Base-by-base conservation (phyloP, 2,329 filamentous ascomycete species). In the Neonectria punicea region DNA sequence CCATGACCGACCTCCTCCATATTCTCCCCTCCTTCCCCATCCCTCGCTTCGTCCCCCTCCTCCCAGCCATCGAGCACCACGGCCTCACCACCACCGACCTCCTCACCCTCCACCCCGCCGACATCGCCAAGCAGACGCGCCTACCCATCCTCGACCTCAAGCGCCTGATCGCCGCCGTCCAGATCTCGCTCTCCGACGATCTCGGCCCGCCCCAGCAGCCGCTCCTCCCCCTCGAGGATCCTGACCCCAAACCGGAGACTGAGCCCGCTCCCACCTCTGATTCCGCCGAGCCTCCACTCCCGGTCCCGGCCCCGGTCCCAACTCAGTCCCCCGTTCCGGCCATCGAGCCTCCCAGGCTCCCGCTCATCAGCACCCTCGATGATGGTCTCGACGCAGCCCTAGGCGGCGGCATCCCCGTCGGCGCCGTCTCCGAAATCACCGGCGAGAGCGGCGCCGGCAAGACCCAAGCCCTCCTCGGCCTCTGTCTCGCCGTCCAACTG, bases 391-490 rank as follows among this genome's bases (percentile, higher is more conserved):
- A 99, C 70, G 77, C 76, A 9, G 81, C 80, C 2, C 84, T 98
- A 43, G 88, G 87, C 65, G 95, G 94, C 53, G 96, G 96, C 20
- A 87, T 98, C 60, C 92, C 92, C 1, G 86, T 90, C 2, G 92
- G 94, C 51, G 91, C 92, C 79, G 84, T 99, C 74, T 94, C 93
- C 8, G 96, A 99, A 78, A 86, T 99, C 66, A 92, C 93, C 2
- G 96, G 96, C 63, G 96, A 98, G 83, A 97, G 93, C 69, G 96
- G 94, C 73, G 92, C 90, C 70, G 96, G 95, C 74, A 99, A 99
- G 85, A 98, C 96, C 1, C 96, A 99, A 79, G 89, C 98, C 74
- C 90, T 98, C 30, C 87, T 98, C 30, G 90, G 91, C 22, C 86
- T 99, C 30, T 89, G 97, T 49, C 89, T 98, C 36, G 87, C 94